phyloP scores from a whole-genome alignment of 73 alveolate genomes.

The Paramecium tetraurelia region DNA sequence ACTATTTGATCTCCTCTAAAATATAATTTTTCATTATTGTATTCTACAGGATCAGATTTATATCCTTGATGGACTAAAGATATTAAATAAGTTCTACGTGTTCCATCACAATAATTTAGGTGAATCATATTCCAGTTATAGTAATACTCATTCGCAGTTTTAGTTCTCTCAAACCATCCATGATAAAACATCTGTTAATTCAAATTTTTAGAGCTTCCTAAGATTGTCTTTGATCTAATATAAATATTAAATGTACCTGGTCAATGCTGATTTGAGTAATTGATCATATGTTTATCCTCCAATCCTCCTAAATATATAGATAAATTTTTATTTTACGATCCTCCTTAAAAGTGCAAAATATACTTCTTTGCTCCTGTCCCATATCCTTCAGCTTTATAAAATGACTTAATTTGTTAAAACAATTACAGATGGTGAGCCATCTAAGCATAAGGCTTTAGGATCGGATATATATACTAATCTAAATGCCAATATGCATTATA shows the following conservation, averaged over 20 bases:
- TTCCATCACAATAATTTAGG: constrained; percentile 26
- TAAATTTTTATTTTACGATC: neutral
- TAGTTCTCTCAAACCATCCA: neutral
- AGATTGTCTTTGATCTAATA: neutral
- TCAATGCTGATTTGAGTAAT: neutral
- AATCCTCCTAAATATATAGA: neutral
- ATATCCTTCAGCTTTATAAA: neutral
- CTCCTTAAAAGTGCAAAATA: neutral
- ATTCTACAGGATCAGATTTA: neutral
- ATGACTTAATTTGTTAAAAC: neutral
- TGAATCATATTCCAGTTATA: neutral
- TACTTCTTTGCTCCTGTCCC: neutral
- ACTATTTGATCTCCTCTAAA: constrained; percentile 29
- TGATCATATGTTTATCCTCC: neutral
- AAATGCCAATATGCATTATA: neutral
- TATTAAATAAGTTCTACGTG: neutral
- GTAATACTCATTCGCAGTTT: neutral
- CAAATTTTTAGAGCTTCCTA: neutral
- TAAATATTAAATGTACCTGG: neutral
- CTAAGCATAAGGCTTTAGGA: neutral
- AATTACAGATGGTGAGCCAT: neutral
- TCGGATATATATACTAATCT: neutral
- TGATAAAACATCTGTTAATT: neutral
- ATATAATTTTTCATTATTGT: neutral
- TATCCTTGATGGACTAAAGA: neutral